Base-by-base conservation (phyloP, 495 filamentous ascomycete genomes). In the Penicillium waksmanii region DNA sequence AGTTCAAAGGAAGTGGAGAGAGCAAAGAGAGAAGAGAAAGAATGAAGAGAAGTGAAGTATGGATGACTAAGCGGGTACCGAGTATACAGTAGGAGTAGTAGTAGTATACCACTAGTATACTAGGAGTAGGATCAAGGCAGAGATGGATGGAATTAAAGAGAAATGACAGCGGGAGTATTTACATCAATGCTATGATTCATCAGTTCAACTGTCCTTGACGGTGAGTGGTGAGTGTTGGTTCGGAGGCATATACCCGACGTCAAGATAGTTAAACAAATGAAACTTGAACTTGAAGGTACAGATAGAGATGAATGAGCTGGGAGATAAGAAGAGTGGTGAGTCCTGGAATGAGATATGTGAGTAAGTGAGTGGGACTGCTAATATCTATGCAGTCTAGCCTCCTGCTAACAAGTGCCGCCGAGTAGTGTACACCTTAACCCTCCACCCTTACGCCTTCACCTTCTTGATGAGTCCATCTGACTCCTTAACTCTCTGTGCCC, bases 401-500 rank as follows among this genome's bases (percentile, higher is more conserved):
- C 17, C n/a, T n/a, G n/a, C n/a, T n/a, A n/a, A n/a, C 18, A 47
- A 25, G 44, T 47, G 44, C 46, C 46, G 7, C 46, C 46, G 11
- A 8, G 7, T 51, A 36, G 10, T 12, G 34, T 34, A 35, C n/a
- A 51, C n/a, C 23, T 23, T 3, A 2, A 27, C 21, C 47, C 7
- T 27, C 9, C 47, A n/a, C 49, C 25, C 34, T 25, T 23, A 49
- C 55, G 69, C 74, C 51, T 61, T 66, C 31, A 66, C 61, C 66
- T 85, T 88, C 64, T 76, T 80, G 55, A 91, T 89, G 40, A 91
- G 73, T 12, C 80, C 77, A 61, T 85, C 84, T 4, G 76, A 74
- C 55, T 80, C 81, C 67, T 80, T 80, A 5, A 87, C 85, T 42
- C 88, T 81, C 64, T 90, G 87, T 19, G 89, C 89, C 89, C 89